Conservation (phyloP, 129 eudicot species). For the Gnaphalium uliginosum region DNA sequence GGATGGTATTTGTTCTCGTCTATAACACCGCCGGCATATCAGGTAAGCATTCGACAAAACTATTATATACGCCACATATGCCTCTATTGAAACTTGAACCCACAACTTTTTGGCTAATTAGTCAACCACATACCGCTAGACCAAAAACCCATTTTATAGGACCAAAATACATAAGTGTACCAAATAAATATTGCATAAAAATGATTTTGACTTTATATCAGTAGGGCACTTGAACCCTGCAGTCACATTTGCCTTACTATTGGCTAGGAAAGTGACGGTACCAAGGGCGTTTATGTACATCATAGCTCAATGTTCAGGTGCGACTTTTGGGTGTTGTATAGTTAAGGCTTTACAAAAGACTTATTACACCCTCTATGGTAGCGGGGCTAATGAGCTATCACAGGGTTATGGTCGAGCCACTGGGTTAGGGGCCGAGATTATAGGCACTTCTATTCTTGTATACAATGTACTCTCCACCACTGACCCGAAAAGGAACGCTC, state of each 20-base stretch:
- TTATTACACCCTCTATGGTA: conserved; percentile 49
- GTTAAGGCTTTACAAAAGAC: conserved; percentile 52
- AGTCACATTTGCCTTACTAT: conserved; percentile 52
- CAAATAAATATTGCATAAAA: background rate
- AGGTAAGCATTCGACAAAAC: conserved; percentile 31
- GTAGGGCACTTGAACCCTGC: conserved; percentile 78
- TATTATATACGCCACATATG: no score
- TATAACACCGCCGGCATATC: conserved; percentile 74
- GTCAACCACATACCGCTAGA: no score
- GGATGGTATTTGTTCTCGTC: conserved; percentile 74
- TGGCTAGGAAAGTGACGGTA: conserved; percentile 56
- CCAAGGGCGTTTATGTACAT: conserved; percentile 59
- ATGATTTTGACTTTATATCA: conserved; percentile 8
- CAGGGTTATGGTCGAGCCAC: conserved; percentile 49
- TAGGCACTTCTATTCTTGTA: conserved; percentile 63
- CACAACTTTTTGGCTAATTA: no score
- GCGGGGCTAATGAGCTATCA: conserved; percentile 49
- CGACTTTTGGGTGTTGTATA: conserved; percentile 47
- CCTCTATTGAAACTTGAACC: no score
- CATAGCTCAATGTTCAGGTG: conserved; percentile 66
- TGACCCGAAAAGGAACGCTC: conserved; percentile 65
- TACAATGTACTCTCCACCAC: conserved; percentile 77
- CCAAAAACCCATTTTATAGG: no score
- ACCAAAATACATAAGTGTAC: background rate
- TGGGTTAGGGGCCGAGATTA: conserved; percentile 59